Evolutionary conservation across 2,329 filamentous ascomycete genomes (phyloP), one percentile per base, ranked within the genome.

Genomic region (Colletotrichum navitas): DNA sequence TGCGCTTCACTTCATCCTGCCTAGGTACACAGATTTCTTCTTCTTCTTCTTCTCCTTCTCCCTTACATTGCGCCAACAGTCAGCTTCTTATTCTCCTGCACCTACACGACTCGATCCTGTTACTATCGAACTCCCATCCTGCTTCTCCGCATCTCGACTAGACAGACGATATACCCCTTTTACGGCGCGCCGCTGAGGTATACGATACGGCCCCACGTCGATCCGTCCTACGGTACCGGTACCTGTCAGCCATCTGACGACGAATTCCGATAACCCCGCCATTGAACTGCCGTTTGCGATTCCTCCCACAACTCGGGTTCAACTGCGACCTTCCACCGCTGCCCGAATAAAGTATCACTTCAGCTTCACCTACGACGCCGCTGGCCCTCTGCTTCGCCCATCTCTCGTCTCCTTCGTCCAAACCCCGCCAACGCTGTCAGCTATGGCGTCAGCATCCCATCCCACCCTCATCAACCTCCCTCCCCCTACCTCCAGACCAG

Each of bases 401-500:
- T 43, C 26, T 18, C 43, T 7, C 4, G 12, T 43, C 68, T 43
- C 24, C 45, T 47, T 43, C 14, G 29, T 24, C 62, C 36, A 26
- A n/a, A 39, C 6, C 32, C 21, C 41, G 36, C 41, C 51, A 43
- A 49, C 49, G 52, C 64, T 63, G 68, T 64, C 64, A 58, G 51
- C 61, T 67, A 84, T 84, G 82, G 79, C 82, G 77, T 82, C 83
- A 74, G 79, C 77, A 75, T 80, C 79, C 63, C 82, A 82, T 75
- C 92, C 91, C 29, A 95, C 92, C 71, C 83, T 95, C 74, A 95
- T 95, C 85, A 94, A 95, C 80, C 88, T 97, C 72, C 94, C 94
- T 55, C 93, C 93, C 73, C 92, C 93, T 68, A 90, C 92, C 26
- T 95, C 94, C 45, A 93, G 94, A 74, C 92, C 93, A 66, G 92